Conservation (phyloP, 2,329 filamentous ascomycete genomes). For the Parafenestella ontariensis region DNA sequence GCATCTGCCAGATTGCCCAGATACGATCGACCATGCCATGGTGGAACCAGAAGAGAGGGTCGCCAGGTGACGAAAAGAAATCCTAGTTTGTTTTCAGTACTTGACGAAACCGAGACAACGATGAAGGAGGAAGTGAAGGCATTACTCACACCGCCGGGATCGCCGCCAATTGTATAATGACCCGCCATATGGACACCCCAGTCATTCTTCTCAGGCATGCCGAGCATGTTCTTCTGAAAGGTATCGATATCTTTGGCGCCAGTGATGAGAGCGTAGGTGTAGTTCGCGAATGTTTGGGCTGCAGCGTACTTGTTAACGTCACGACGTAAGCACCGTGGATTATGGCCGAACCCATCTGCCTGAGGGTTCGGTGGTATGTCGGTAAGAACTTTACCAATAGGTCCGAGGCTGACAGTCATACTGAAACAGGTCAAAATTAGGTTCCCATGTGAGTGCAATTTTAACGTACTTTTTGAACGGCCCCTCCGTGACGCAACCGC, state of each 20-base stretch:
- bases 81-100: neutral
- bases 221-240: conserved; percentile 50
- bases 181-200: conserved; percentile 55
- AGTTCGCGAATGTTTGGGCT: conserved; percentile 30
- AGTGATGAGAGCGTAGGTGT: conserved; percentile 32
- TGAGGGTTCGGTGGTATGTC: conserved; percentile 12
- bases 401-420: conserved; percentile 34
- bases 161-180: conserved; percentile 55
- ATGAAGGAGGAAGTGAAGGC: neutral
- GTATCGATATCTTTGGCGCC: conserved; percentile 34
- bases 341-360: conserved; percentile 35
- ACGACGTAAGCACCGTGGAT: conserved; percentile 50
- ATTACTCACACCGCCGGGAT: conserved; percentile 40
- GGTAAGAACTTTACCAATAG: conserved; percentile 3
- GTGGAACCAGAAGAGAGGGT: conserved; percentile 43
- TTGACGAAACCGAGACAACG: neutral
- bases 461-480: conserved; percentile 37
- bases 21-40: conserved; percentile 57
- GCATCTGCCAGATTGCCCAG: conserved; percentile 59
- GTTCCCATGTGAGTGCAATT: neutral
- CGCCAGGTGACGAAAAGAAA: neutral
- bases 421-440: neutral
- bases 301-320: conserved; percentile 41
- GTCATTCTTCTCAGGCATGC: conserved; percentile 42
- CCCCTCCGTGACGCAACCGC: conserved; percentile 30